phyloP scores from a whole-genome alignment of 208 protist genomes.

The Novymonas esmeraldas region DNA sequence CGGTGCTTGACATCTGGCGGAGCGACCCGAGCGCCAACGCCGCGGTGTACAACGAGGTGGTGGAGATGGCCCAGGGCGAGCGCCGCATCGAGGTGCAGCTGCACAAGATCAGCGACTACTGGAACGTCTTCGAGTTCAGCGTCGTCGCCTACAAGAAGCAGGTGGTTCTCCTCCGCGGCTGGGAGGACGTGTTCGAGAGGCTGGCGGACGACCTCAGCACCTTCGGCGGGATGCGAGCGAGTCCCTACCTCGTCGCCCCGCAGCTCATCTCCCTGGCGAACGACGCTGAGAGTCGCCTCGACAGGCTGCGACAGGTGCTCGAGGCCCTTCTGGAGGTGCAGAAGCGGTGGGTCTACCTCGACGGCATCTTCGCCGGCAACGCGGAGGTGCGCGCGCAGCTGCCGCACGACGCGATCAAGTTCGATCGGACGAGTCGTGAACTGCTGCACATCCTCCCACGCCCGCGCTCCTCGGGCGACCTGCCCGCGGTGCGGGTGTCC shows the following conservation, averaged over 20 bases:
- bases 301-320: constrained; percentile 88
- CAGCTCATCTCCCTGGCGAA: constrained; percentile 67
- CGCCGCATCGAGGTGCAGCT: constrained; percentile 89
- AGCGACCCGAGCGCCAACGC: constrained; percentile 92
- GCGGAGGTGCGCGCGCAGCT: constrained; percentile 96
- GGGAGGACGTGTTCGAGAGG: constrained; percentile 96
- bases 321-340: constrained; percentile 97
- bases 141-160: constrained; percentile 96
- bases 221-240: constrained; percentile 95
- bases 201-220: constrained; percentile 95
- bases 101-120: constrained; percentile 90
- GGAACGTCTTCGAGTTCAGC: constrained; percentile 93
- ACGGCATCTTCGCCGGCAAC: constrained; percentile 96
- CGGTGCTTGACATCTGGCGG: constrained; percentile 88
- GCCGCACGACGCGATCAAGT: constrained; percentile 94
- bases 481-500: constrained; percentile 60
- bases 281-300: constrained; percentile 95
- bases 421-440: constrained; percentile 94
- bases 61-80: constrained; percentile 87
- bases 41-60: constrained; percentile 93
- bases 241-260: constrained; percentile 94
- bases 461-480: constrained; percentile 54
- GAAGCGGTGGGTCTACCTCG: constrained; percentile 98
- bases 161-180: constrained; percentile 95
- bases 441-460: constrained; percentile 94